Percentiles rank a stretch among this genome's conserved stretches.
Evolutionary conservation across 2,329 filamentous ascomycete species (phyloP).

Genomic region (Knufia petricola): DNA sequence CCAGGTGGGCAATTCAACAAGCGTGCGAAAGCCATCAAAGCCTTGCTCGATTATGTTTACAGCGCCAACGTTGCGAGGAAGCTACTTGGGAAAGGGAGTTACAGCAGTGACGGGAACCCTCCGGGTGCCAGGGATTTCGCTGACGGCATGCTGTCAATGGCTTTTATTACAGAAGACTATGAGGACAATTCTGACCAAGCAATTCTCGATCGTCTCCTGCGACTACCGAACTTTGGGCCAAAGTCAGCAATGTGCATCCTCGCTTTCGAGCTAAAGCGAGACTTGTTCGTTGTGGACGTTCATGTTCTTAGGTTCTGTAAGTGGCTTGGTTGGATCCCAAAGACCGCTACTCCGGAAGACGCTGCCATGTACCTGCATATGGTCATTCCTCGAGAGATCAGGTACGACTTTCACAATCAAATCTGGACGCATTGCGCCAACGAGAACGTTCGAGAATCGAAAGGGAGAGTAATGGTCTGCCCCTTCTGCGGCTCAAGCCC

Average conservation of each 20-base stretch:
- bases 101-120: slow-evolving; percentile 11
- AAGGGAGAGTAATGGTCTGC: neutral
- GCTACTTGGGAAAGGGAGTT: neutral
- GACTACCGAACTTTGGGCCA: slow-evolving; percentile 47
- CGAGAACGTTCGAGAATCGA: slow-evolving; percentile 1
- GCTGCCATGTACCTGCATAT: slow-evolving; percentile 45
- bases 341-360: slow-evolving; percentile 21
- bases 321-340: slow-evolving; percentile 54
- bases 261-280: slow-evolving; percentile 53
- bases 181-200: slow-evolving; percentile 5
- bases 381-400: slow-evolving; percentile 49
- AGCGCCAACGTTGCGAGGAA: neutral
- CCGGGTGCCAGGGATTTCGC: slow-evolving; percentile 17
- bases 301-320: slow-evolving; percentile 55
- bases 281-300: slow-evolving; percentile 56
- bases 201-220: slow-evolving; percentile 11
- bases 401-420: slow-evolving; percentile 54
- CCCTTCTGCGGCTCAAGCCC: slow-evolving; percentile 3
- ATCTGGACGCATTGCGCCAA: slow-evolving; percentile 35
- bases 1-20: slow-evolving; percentile 12
- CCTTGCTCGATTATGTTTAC: slow-evolving; percentile 6
- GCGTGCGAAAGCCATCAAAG: slow-evolving; percentile 2
- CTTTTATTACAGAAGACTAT: slow-evolving; percentile 15
- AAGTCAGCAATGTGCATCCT: slow-evolving; percentile 57
- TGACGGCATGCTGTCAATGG: slow-evolving; percentile 20